These are phyloP conservation scores for Mollisia scopiformis DNA, from an alignment of 2,329 filamentous ascomycete species.

Conservation along the genomic window DNA sequence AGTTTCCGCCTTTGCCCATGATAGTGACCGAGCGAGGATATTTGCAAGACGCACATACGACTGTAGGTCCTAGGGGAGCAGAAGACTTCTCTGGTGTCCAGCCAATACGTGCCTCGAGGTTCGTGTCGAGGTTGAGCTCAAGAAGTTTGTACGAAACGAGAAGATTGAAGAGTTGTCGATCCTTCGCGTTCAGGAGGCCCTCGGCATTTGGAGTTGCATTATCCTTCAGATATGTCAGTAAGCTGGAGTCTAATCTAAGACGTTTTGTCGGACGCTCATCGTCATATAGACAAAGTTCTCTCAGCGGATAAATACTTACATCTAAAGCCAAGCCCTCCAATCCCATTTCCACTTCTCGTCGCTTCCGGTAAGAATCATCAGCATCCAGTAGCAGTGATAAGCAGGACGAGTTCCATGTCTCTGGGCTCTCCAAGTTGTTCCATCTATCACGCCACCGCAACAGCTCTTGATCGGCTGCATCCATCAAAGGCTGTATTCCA, in stretches of 20 bases:
- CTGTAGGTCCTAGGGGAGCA: slow-evolving; percentile 19
- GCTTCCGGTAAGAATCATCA: slow-evolving; percentile 18
- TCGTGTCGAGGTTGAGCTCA: slow-evolving; percentile 24
- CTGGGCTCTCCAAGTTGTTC: slow-evolving; percentile 24
- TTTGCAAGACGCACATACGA: slow-evolving; percentile 18
- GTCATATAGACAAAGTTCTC: not conserved
- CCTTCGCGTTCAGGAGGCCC: slow-evolving; percentile 3
- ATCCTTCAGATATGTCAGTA: not conserved
- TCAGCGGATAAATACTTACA: not conserved
- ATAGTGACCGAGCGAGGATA: slow-evolving; percentile 25
- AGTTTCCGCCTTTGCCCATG: slow-evolving; percentile 21
- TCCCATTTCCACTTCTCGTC: not conserved
- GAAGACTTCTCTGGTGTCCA: slow-evolving; percentile 25
- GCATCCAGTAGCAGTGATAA: slow-evolving; percentile 21
- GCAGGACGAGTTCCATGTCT: slow-evolving; percentile 25
- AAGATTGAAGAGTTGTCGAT: slow-evolving; percentile 16
- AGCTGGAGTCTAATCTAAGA: not conserved
- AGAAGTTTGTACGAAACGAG: slow-evolving; percentile 26
- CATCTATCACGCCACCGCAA: slow-evolving; percentile 18
- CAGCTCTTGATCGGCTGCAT: slow-evolving; percentile 22
- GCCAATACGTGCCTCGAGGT: slow-evolving; percentile 13
- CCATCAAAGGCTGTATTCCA: slow-evolving; percentile 20
- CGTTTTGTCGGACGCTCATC: slow-evolving; percentile 5
- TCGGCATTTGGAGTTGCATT: not conserved
- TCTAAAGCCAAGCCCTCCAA: not conserved